phyloP scores from a whole-genome alignment of 805 yeast genomes.

The Lipomyces lipofer region DNA sequence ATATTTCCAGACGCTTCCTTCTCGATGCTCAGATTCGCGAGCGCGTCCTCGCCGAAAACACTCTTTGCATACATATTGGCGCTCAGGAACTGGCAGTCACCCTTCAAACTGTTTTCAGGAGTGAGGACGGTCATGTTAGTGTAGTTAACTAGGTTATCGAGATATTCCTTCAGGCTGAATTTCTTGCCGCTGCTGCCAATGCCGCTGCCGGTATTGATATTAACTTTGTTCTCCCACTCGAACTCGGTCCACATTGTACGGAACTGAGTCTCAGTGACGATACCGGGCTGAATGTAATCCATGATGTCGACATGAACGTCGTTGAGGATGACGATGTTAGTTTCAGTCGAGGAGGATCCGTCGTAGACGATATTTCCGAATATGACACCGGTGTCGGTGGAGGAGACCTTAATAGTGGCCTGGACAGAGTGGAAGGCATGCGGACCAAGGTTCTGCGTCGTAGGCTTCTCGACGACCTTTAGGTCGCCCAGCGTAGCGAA shows the following conservation, averaged over 20 bases:
- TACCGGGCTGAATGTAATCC: conserved; percentile 97
- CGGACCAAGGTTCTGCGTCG: conserved; percentile 90
- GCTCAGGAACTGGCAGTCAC: conserved; percentile 79
- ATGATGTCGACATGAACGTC: conserved; percentile 95
- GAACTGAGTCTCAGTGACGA: conserved; percentile 83
- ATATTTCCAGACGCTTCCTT: conserved; percentile 71
- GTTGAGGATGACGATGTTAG: conserved; percentile 84
- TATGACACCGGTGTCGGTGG: conserved; percentile 97
- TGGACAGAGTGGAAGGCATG: conserved; percentile 92
- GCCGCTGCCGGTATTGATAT: conserved; percentile 47
- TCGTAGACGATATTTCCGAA: conserved; percentile 97
- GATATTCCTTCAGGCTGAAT: conserved; percentile 68
- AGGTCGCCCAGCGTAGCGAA: conserved; percentile 95
- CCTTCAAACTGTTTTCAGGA: conserved; percentile 74
- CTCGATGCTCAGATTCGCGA: conserved; percentile 94
- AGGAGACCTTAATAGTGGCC: conserved; percentile 87
- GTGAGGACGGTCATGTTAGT: conserved; percentile 95
- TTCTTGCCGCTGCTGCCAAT: conserved; percentile 52
- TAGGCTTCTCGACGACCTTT: conserved; percentile 89
- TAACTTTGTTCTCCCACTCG: conserved; percentile 98
- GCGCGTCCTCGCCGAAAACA: conserved; percentile 95
- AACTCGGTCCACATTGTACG: conserved; percentile 99
- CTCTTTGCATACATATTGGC: conserved; percentile 92
- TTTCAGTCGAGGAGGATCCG: conserved; percentile 89
- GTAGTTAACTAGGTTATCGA: conserved; percentile 71